A percentile compares a stretch with the other conserved stretches of the same genome.
Evolutionary conservation across 2,329 filamentous ascomycete species (phyloP).

Genomic region (Hypoxylon sp.): DNA sequence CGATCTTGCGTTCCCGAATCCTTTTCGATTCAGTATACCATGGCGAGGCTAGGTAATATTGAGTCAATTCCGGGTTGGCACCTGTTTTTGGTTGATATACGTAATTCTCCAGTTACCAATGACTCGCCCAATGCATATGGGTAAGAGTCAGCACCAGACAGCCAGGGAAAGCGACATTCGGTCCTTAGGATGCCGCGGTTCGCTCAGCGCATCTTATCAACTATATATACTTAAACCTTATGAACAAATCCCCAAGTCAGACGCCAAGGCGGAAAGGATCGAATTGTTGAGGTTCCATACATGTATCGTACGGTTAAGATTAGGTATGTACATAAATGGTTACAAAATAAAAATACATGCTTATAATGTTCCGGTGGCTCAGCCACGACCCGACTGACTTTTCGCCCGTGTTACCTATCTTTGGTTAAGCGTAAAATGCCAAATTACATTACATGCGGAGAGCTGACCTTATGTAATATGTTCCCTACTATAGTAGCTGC

Average conservation of each 20-base stretch:
- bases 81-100: not conserved
- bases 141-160: conserved; percentile 3
- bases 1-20: not conserved
- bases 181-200: conserved; percentile 18
- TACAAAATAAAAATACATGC: not conserved
- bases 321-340: not conserved
- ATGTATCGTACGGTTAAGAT: conserved; percentile 6
- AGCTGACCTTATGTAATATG: conserved; percentile 9
- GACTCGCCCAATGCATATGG: conserved; percentile 1
- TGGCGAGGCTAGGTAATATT: not conserved
- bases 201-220: conserved; percentile 4
- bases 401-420: not conserved
- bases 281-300: conserved; percentile 7
- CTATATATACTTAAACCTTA: not conserved
- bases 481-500: not conserved
- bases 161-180: not conserved
- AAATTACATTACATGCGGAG: conserved; percentile 4
- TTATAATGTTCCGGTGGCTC: not conserved
- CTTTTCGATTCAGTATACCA: not conserved
- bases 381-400: conserved; percentile 14
- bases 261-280: conserved; percentile 18
- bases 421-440: not conserved
- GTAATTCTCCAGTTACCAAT: conserved; percentile 1
- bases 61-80: not conserved
- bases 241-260: conserved; percentile 1